Evolutionary conservation across 2,329 filamentous ascomycete genomes (phyloP).

Genomic region (Talaromyces sp.): DNA sequence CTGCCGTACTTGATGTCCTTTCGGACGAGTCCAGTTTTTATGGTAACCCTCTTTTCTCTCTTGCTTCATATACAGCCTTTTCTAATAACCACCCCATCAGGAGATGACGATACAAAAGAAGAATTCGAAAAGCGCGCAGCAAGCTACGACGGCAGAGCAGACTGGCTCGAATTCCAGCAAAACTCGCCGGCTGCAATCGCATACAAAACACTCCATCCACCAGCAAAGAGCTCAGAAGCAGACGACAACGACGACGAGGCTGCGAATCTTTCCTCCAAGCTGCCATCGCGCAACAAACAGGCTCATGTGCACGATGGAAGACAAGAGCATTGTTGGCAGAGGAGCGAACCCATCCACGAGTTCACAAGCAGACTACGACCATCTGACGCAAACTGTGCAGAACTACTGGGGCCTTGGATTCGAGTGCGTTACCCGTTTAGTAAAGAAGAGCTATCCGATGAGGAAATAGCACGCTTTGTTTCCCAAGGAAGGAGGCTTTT

Average conservation of each 20-base stretch:
- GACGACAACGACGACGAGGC: background rate
- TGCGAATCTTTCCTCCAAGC: background rate
- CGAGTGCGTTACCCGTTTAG: slow-evolving; percentile 62
- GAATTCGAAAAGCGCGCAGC: slow-evolving; percentile 48
- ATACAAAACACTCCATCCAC: slow-evolving; percentile 16
- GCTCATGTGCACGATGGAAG: slow-evolving; percentile 14
- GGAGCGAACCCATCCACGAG: slow-evolving; percentile 59
- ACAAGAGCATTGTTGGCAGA: slow-evolving; percentile 42
- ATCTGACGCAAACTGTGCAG: slow-evolving; percentile 49
- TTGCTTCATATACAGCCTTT: background rate
- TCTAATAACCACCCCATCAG: slow-evolving; percentile 33
- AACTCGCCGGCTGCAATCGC: slow-evolving; percentile 31
- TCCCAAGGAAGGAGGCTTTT: slow-evolving; percentile 54
- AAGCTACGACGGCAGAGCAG: slow-evolving; percentile 49
- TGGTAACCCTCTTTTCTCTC: slow-evolving; percentile 21
- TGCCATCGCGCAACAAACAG: background rate
- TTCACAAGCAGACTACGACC: slow-evolving; percentile 69
- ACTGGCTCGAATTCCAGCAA: slow-evolving; percentile 40
- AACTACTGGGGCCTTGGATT: slow-evolving; percentile 60
- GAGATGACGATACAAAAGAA: slow-evolving; percentile 49
- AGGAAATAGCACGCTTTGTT: slow-evolving; percentile 47
- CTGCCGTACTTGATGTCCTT: slow-evolving; percentile 18
- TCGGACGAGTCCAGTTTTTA: slow-evolving; percentile 45
- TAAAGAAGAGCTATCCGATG: slow-evolving; percentile 27
- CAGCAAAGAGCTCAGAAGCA: background rate